Evolutionary conservation across 192 early-diverging fungal genomes (phyloP).

Genomic region (Podila minutissima): DNA sequence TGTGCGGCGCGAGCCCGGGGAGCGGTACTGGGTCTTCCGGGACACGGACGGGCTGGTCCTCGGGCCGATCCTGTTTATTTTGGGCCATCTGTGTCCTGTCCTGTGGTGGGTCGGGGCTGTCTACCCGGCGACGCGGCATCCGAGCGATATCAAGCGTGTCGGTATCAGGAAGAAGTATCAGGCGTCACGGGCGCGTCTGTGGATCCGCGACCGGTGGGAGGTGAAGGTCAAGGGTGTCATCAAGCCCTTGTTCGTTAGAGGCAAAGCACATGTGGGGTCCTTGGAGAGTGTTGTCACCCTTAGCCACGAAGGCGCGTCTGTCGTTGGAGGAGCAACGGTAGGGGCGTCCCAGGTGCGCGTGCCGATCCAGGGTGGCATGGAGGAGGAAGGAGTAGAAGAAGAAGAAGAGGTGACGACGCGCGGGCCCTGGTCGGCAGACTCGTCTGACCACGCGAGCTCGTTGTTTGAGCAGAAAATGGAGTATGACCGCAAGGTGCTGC

Average conservation of each 20-base stretch:
- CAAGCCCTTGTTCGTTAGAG: background rate
- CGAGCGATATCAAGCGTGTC: background rate
- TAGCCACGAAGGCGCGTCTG: too few species aligned
- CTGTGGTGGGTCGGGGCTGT: slow-evolving; percentile 41
- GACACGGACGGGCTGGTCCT: slow-evolving; percentile 20
- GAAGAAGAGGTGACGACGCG: background rate
- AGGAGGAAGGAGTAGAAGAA: background rate
- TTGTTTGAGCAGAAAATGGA: slow-evolving; percentile 33
- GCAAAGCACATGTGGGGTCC: background rate
- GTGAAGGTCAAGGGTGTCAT: too few species aligned
- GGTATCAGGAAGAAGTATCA: background rate
- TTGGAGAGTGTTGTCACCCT: background rate
- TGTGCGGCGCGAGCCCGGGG: slow-evolving; percentile 1
- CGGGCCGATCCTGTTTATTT: slow-evolving; percentile 32
- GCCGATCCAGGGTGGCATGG: background rate
- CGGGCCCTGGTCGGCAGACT: slow-evolving; percentile 28
- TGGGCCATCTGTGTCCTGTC: slow-evolving; percentile 22
- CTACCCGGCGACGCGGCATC: slow-evolving; percentile 17
- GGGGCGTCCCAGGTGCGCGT: background rate
- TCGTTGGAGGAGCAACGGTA: background rate
- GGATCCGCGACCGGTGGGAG: background rate
- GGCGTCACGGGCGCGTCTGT: background rate
- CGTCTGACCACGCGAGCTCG: background rate
- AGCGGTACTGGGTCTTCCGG: slow-evolving; percentile 36
- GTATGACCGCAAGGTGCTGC: slow-evolving; percentile 19